A percentile compares a stretch with the other conserved stretches of the same genome.
These are phyloP conservation scores for Hirsutella thompsonii DNA, from an alignment of 2,329 filamentous ascomycete genomes.

Conservation along the genomic window DNA sequence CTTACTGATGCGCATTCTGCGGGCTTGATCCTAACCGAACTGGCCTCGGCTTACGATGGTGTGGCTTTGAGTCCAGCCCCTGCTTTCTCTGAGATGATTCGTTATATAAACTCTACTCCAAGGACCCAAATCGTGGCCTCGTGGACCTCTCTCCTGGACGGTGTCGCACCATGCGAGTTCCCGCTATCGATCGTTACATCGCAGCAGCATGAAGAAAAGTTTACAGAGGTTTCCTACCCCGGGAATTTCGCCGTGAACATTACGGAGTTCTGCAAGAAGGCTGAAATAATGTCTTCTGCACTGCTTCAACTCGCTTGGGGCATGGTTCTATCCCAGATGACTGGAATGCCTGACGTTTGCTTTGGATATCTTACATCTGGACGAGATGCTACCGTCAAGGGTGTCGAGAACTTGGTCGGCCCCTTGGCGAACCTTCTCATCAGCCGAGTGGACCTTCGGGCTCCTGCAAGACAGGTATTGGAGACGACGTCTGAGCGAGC, in stretches of 20 bases:
- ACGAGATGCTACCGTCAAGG: conserved; percentile 34
- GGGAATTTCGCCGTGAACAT: background rate
- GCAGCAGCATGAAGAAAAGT: background rate
- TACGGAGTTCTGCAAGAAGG: conserved; percentile 20
- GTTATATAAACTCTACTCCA: conserved; percentile 1
- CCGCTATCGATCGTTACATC: background rate
- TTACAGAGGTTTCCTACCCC: conserved; percentile 1
- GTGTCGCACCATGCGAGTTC: conserved; percentile 5
- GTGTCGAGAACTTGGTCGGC: conserved; percentile 34
- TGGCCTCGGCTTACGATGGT: conserved; percentile 13
- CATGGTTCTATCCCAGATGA: conserved; percentile 33
- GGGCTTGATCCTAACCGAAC: conserved; percentile 15
- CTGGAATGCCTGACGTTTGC: conserved; percentile 30
- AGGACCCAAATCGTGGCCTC: conserved; percentile 3
- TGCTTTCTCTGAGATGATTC: conserved; percentile 1
- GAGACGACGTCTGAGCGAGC: conserved; percentile 31
- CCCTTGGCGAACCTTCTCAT: conserved; percentile 43
- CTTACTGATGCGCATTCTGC: conserved; percentile 17
- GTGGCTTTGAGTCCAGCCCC: conserved; percentile 2
- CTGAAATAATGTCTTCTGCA: conserved; percentile 32
- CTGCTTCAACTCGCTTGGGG: conserved; percentile 40
- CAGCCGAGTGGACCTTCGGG: conserved; percentile 25
- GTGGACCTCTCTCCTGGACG: conserved; percentile 5
- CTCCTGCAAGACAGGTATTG: conserved; percentile 19
- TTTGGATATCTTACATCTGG: conserved; percentile 43